These are phyloP conservation scores for Pythium brachiatum DNA, from an alignment of 352 stramenopile species.

Conservation along the genomic window DNA sequence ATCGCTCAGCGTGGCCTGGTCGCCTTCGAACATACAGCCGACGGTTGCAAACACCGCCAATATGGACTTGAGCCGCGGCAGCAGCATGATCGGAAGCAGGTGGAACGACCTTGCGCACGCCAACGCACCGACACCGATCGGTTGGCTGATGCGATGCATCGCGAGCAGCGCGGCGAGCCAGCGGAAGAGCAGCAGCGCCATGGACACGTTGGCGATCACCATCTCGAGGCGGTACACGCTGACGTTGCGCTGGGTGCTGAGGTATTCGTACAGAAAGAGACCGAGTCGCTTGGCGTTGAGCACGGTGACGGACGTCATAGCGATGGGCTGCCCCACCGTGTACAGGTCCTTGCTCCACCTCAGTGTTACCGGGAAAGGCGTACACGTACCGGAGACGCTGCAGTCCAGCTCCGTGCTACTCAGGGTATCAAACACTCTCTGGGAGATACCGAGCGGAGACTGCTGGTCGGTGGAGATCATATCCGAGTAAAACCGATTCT, in stretches of 20 bases:
- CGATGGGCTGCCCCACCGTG: neutral
- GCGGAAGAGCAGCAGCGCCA: conserved; percentile 33
- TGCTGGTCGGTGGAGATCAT: conserved; percentile 29
- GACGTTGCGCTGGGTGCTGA: conserved; percentile 7
- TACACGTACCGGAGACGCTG: conserved; percentile 7
- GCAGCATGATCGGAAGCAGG: conserved; percentile 39
- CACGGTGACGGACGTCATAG: conserved; percentile 8
- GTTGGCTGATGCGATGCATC: conserved; percentile 27
- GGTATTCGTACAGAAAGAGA: conserved; percentile 35
- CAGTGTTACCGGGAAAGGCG: neutral
- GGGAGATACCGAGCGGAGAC: conserved; percentile 22
- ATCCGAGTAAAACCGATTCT: conserved; percentile 31
- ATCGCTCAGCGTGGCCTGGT: conserved; percentile 39
- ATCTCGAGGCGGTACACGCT: conserved; percentile 45
- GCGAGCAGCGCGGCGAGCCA: conserved; percentile 45
- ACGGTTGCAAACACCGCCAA: conserved; percentile 41
- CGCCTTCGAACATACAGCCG: conserved; percentile 44
- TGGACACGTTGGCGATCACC: conserved; percentile 42
- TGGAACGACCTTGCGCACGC: conserved; percentile 38
- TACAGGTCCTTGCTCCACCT: conserved; percentile 18
- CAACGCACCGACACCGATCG: conserved; percentile 37
- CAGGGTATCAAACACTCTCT: conserved; percentile 39
- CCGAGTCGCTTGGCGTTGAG: conserved; percentile 32
- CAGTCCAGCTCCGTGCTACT: conserved; percentile 31
- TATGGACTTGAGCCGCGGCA: conserved; percentile 39